A percentile compares a stretch with the other conserved stretches of the same genome.
Conservation (phyloP, 371 early-diverging fungal genomes). For the Haplosporangium sp. region DNA sequence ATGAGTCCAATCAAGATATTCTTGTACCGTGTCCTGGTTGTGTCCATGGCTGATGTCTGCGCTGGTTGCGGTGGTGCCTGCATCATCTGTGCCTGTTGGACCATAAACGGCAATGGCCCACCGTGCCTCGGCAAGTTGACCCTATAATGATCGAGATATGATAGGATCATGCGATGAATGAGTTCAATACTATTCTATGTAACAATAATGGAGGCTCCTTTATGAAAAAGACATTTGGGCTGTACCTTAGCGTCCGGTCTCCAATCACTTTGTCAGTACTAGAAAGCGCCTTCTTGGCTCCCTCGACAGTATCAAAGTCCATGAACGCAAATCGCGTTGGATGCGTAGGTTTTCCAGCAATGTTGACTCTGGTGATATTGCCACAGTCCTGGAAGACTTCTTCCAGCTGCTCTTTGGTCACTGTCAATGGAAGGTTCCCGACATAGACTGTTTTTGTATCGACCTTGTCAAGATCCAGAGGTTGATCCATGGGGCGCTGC, state of each 20-base stretch:
- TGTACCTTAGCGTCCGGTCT: slow-evolving; percentile 42
- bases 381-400: slow-evolving; percentile 69
- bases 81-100: slow-evolving; percentile 51
- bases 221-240: not conserved
- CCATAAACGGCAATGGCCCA: slow-evolving; percentile 41
- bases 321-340: slow-evolving; percentile 78
- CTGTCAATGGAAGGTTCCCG: slow-evolving; percentile 71
- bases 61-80: slow-evolving; percentile 26
- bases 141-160: slow-evolving; percentile 3
- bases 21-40: slow-evolving; percentile 26
- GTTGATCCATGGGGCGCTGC: slow-evolving; percentile 25
- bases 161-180: too few species aligned
- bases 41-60: slow-evolving; percentile 23
- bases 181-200: too few species aligned
- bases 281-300: slow-evolving; percentile 66
- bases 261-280: slow-evolving; percentile 51
- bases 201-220: too few species aligned
- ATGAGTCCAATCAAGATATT: slow-evolving; percentile 38
- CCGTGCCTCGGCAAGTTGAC: slow-evolving; percentile 42
- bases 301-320: slow-evolving; percentile 73
- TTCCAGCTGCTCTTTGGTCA: slow-evolving; percentile 63
- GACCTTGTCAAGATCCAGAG: slow-evolving; percentile 66
- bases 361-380: slow-evolving; percentile 70
- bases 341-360: slow-evolving; percentile 75
- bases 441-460: slow-evolving; percentile 79